Evolutionary conservation across 805 yeast genomes (phyloP).

Genomic region (Kluyveromyces dobzhanskii): DNA sequence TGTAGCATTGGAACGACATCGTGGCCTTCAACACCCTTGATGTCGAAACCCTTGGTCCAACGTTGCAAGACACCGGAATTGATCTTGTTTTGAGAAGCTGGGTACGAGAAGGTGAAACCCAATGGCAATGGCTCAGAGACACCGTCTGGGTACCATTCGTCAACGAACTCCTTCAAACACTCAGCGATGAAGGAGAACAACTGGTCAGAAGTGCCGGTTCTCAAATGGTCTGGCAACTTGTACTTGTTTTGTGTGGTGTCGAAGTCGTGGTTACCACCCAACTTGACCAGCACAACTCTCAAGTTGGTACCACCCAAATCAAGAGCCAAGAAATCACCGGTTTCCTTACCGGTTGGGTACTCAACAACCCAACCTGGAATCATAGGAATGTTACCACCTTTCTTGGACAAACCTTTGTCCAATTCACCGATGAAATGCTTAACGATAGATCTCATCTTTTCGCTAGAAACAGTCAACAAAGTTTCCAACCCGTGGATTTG

Average conservation of each 20-base stretch:
- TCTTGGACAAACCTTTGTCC: conserved; percentile 65
- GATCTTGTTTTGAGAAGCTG: conserved; percentile 75
- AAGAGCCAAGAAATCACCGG: conserved; percentile 84
- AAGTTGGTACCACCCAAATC: conserved; percentile 97
- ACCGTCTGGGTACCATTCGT: conserved; percentile 62
- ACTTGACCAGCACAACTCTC: conserved; percentile 80
- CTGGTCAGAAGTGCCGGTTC: conserved; percentile 70
- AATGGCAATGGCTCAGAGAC: conserved; percentile 55
- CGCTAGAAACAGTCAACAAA: conserved; percentile 53
- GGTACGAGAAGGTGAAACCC: conserved; percentile 94
- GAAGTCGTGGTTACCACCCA: conserved; percentile 77
- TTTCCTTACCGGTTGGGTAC: conserved; percentile 85
- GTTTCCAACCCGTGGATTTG: conserved; percentile 52
- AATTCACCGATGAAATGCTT: conserved; percentile 73
- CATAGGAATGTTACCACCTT: conserved; percentile 91
- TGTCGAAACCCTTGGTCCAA: conserved; percentile 98
- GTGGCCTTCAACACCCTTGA: conserved; percentile 85
- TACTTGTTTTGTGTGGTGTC: conserved; percentile 83
- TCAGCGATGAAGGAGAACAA: conserved; percentile 84
- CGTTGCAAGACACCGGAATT: conserved; percentile 82
- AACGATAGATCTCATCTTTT: conserved; percentile 55
- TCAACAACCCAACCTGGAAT: conserved; percentile 95
- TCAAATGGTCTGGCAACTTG: conserved; percentile 64
- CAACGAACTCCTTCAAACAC: conserved; percentile 62
- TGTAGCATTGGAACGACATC: conserved; percentile 92